These are phyloP conservation scores for Cordia subcordata DNA, from an alignment of 257 asterid species.

Conservation along the genomic window DNA sequence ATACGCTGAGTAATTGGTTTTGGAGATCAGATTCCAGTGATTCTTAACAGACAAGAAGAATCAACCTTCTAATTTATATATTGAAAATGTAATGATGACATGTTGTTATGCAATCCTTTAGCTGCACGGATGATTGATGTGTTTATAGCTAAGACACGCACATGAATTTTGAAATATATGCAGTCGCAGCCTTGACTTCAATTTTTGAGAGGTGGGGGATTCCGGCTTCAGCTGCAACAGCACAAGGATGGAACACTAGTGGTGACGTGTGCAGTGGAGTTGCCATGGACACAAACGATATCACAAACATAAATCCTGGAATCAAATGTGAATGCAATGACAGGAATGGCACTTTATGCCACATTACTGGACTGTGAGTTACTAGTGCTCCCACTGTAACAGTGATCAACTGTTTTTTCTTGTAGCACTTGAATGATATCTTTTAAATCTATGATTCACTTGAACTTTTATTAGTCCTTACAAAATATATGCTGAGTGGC, in stretches of 20 bases:
- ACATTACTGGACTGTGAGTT: slow-evolving; percentile 17
- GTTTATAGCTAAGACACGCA: background rate
- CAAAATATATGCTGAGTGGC: too few relatives aligned
- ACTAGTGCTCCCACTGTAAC: background rate
- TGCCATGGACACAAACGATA: slow-evolving; percentile 32
- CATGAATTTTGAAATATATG: slow-evolving; percentile 7
- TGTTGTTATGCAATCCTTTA: background rate
- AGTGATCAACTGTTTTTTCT: background rate
- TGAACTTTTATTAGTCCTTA: too few relatives aligned
- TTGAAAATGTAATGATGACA: too few relatives aligned
- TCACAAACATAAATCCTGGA: slow-evolving; percentile 35
- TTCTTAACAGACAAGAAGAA: too few relatives aligned
- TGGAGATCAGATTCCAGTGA: too few relatives aligned
- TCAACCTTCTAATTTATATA: too few relatives aligned
- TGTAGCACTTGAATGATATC: background rate
- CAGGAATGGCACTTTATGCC: slow-evolving; percentile 34
- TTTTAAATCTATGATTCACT: too few relatives aligned
- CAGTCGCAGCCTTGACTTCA: slow-evolving; percentile 45
- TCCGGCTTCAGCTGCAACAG: slow-evolving; percentile 18
- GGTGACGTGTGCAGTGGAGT: slow-evolving; percentile 63
- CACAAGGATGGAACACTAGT: slow-evolving; percentile 60
- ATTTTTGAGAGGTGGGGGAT: slow-evolving; percentile 40
- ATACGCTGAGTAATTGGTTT: too few relatives aligned
- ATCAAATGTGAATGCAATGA: slow-evolving; percentile 61
- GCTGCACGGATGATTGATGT: background rate